Conservation (phyloP, 495 filamentous ascomycete genomes). For the Annulohypoxylon stygium region DNA sequence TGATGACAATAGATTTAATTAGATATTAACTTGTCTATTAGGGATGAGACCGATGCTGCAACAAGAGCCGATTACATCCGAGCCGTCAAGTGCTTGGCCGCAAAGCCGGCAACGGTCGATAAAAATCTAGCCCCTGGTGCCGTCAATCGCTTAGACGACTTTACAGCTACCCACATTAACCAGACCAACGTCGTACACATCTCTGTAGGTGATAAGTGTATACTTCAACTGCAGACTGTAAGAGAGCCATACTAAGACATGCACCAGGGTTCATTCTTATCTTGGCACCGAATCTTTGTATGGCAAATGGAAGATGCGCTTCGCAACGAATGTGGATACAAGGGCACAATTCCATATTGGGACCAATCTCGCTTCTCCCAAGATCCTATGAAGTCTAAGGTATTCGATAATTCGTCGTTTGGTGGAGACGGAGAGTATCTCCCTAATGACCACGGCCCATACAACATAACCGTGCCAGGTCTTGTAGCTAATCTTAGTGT, state of each 20-base stretch:
- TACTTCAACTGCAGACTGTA: background rate
- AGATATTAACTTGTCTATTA: conserved; percentile 39
- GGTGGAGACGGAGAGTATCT: conserved; percentile 69
- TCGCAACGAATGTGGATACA: conserved; percentile 53
- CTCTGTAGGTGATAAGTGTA: conserved; percentile 49
- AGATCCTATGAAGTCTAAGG: conserved; percentile 56
- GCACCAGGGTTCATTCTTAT: conserved; percentile 40
- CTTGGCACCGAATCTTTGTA: conserved; percentile 52
- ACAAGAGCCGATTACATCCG: conserved; percentile 71
- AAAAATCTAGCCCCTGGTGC: conserved; percentile 53
- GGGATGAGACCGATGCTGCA: conserved; percentile 60
- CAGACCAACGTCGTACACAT: conserved; percentile 71
- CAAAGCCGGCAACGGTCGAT: conserved; percentile 63
- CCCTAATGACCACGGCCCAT: conserved; percentile 56
- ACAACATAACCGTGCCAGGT: conserved; percentile 39
- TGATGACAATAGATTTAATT: background rate
- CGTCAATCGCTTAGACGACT: conserved; percentile 69
- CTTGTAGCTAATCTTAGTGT: conserved; percentile 44
- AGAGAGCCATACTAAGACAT: conserved; percentile 17
- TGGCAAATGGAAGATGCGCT: conserved; percentile 51
- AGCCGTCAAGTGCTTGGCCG: conserved; percentile 73
- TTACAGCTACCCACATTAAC: conserved; percentile 73
- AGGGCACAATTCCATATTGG: conserved; percentile 54
- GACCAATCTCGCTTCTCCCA: conserved; percentile 47
- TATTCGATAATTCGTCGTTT: conserved; percentile 74